Conservation (phyloP, 495 filamentous ascomycete species). For the Annulohypoxylon maeteangense region DNA sequence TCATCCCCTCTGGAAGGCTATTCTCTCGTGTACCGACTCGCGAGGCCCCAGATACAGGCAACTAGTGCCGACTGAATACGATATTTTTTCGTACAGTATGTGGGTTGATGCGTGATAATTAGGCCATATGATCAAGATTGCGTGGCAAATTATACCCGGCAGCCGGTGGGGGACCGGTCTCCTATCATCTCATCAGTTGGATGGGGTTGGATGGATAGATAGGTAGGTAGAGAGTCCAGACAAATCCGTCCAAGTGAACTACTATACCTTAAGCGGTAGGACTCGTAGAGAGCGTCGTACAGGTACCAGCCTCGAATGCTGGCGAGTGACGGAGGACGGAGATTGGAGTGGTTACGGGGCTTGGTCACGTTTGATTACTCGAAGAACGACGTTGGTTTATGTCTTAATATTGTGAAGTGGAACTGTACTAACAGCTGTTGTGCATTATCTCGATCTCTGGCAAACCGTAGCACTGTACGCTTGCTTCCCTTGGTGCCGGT, state of each 20-base stretch:
- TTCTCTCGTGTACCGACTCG: not conserved
- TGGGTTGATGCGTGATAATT: not conserved
- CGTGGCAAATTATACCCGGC: slow-evolving; percentile 13
- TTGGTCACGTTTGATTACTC: not conserved
- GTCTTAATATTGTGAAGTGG: not conserved
- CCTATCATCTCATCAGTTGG: too few relatives aligned
- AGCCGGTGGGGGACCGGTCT: not conserved
- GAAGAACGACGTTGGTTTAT: slow-evolving; percentile 10
- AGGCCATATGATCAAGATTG: slow-evolving; percentile 11
- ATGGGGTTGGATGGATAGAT: not conserved
- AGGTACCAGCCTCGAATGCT: not conserved
- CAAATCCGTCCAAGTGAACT: not conserved
- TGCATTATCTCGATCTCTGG: slow-evolving; percentile 4
- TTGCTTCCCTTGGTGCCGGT: not conserved
- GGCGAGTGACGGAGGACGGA: not conserved
- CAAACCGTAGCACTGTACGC: not conserved
- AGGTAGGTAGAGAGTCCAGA: not conserved
- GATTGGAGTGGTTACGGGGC: not conserved
- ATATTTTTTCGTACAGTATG: not conserved
- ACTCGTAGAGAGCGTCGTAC: slow-evolving; percentile 5
- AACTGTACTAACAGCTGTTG: not conserved
- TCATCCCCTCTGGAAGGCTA: not conserved
- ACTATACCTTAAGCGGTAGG: slow-evolving; percentile 2
- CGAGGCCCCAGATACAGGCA: not conserved
- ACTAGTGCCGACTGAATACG: not conserved